phyloP scores from a whole-genome alignment of 805 yeast genomes.

The Monosporozyma unispora region DNA sequence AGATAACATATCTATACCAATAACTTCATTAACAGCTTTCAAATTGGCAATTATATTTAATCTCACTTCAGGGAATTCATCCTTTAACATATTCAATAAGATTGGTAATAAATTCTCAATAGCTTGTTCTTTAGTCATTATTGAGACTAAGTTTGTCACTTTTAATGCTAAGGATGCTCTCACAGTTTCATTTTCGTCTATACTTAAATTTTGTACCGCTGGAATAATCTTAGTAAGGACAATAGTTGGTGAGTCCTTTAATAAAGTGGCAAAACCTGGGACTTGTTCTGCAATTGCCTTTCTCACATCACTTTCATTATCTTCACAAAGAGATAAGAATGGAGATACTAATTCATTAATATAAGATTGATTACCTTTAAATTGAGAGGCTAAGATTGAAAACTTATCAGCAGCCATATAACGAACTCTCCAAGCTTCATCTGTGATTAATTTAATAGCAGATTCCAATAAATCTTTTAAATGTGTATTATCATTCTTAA shows the following conservation, averaged over 20 bases:
- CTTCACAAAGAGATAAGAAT: constrained; percentile 71
- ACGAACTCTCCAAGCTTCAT: constrained; percentile 96
- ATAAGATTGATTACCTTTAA: constrained; percentile 48
- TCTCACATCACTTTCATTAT: constrained; percentile 93
- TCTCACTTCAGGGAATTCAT: constrained; percentile 94
- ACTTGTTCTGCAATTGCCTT: constrained; percentile 89
- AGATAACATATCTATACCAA: constrained; percentile 81
- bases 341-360: constrained; percentile 45
- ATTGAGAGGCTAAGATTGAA: constrained; percentile 58
- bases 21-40: constrained; percentile 85
- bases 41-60: constrained; percentile 87
- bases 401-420: constrained; percentile 97
- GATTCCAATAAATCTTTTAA: constrained; percentile 54
- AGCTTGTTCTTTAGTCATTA: constrained; percentile 76
- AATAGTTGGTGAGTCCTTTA: constrained; percentile 37
- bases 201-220: constrained; percentile 69
- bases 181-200: constrained; percentile 88
- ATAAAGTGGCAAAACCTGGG: constrained; percentile 58
- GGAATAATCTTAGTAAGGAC: constrained; percentile 71
- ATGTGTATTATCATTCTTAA: constrained; percentile 47
- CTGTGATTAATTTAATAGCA: constrained; percentile 65
- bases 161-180: constrained; percentile 87
- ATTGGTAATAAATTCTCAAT: constrained; percentile 78
- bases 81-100: constrained; percentile 87
- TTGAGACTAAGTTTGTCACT: constrained; percentile 77